Base-by-base conservation (phyloP, 2,329 filamentous ascomycete species). In the Arthrocladium fulminans region DNA sequence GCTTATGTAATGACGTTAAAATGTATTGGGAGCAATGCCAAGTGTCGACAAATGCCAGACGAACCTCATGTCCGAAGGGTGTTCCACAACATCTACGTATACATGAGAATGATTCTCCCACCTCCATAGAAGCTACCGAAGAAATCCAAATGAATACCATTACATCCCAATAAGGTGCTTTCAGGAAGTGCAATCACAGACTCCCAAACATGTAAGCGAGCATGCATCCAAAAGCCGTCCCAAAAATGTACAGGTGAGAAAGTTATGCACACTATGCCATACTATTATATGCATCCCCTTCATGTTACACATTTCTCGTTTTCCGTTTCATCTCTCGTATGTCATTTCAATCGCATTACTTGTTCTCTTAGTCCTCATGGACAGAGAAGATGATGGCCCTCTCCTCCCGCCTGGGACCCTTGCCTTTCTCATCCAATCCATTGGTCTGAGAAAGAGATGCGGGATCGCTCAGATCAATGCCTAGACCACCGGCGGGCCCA, bases 361-460 rank as follows among this genome's bases (percentile, higher is more conserved):
- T n/a, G n/a, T n/a, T n/a, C n/a, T n/a, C n/a, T 24, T 43, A 56
- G 30, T 58, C 55, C 37, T 55, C 51, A 3, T 54, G 54, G 30
- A 58, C 46, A 22, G 52, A 35, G 39, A 58, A 58, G 10, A 56
- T 22, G 7, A 44, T 17, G 12, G 25, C 41, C n/a, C 24, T 30
- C 15, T 25, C 22, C 17, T 44, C 24, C n/a, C 6, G 13, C 5
- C 10, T 35, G 5, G 32, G 32, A 9, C 12, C 32, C 24, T 30
- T 25, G 25, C 10, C n/a, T 34, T 57, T 57, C 40, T 58, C 56
- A 34, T 57, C 51, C 22, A 58, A 35, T 15, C 13, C 17, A 35
- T 35, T 15, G 32, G 5, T 45, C 23, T 51, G 49, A 15, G 51
- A 53, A 41, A 45, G 39, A 2, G 42, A 35, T 39, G 44, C 25